phyloP scores from a whole-genome alignment of 176 grass and related monocot species.

The Paspalum vaginatum region DNA sequence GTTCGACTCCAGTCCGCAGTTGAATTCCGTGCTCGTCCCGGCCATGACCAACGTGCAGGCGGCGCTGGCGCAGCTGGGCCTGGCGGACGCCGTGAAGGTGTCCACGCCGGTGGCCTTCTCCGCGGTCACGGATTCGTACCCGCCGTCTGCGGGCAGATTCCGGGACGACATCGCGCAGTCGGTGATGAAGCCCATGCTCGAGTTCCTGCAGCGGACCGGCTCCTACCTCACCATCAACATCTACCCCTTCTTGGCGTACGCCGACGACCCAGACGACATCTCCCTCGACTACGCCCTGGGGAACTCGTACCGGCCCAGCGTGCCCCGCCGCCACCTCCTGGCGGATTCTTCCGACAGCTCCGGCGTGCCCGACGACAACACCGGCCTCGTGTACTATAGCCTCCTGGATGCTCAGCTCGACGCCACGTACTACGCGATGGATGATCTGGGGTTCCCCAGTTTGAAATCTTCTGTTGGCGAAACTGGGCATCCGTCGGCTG shows the following conservation, averaged over 20 bases:
- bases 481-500: not conserved
- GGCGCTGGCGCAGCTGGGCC: constrained; percentile 41
- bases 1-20: constrained; percentile 40
- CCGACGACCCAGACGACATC: constrained; percentile 20
- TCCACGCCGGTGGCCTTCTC: constrained; percentile 55
- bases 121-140: constrained; percentile 45
- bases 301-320: constrained; percentile 38
- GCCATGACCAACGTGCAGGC: constrained; percentile 56
- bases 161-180: constrained; percentile 44
- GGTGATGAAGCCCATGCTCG: constrained; percentile 71
- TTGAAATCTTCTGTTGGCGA: not conserved
- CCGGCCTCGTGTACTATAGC: constrained; percentile 46
- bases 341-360: constrained; percentile 40
- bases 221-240: constrained; percentile 67
- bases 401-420: constrained; percentile 74
- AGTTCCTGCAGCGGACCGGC: constrained; percentile 47
- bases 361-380: constrained; percentile 29
- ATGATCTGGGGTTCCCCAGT: not conserved
- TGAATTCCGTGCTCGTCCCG: constrained; percentile 29
- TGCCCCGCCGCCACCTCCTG: not conserved
- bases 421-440: constrained; percentile 60
- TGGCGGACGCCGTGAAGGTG: constrained; percentile 63
- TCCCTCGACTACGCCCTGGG: constrained; percentile 52
- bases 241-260: constrained; percentile 62
- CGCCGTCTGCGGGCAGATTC: constrained; percentile 57